Base-by-base conservation (phyloP, 1,284 basidiomycete species). In the Leccinum fuscescens region DNA sequence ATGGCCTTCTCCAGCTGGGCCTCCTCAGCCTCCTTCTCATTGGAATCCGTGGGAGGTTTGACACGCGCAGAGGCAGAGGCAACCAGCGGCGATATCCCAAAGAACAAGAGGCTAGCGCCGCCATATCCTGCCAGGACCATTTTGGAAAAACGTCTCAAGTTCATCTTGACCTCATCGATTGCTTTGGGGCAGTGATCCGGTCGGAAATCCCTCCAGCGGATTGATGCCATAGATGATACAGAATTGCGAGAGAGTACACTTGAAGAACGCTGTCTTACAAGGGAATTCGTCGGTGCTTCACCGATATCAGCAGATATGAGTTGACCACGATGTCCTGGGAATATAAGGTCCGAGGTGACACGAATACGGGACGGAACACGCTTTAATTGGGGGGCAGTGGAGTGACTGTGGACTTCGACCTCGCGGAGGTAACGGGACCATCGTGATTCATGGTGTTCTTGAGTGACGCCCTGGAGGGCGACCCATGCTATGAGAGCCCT, bases 71-170 rank as follows among this genome's bases (percentile, higher is more conserved):
- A 66, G 39, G 74, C 66, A 55, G 65, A 67, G 37, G 75, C 62
- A 51, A 74, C 67, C n/a, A 74, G 64, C 0, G 82, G 81, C 1
- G 84, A 82, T 1, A 90, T 80, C 14, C 90, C 90, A 64, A 92
- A 92, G 74, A 92, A 92, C 20, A 91, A 73, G 14, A 92, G 78
- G 55, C 85, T 87, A 2, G 89, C 86, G 6, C 90, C 90, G 8
- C 90, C 90, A 65, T 92, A 92, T 1, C 89, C 89, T 0, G 88
- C 90, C 4, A 92, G 77, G 1, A 90, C 88, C 75, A 92, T 82
- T 72, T 91, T 91, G 5, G 90, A 91, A 39, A 91, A 78, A 15
- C 90, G 81, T 31, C 89, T 82, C 12, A 92, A 74, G 7, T 85
- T 89, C 14, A 80, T 74, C 68, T 89, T 89, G 56, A 90, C 77